Conservation (phyloP, 2,329 filamentous ascomycete species). For the Hypoxylon sp. region DNA sequence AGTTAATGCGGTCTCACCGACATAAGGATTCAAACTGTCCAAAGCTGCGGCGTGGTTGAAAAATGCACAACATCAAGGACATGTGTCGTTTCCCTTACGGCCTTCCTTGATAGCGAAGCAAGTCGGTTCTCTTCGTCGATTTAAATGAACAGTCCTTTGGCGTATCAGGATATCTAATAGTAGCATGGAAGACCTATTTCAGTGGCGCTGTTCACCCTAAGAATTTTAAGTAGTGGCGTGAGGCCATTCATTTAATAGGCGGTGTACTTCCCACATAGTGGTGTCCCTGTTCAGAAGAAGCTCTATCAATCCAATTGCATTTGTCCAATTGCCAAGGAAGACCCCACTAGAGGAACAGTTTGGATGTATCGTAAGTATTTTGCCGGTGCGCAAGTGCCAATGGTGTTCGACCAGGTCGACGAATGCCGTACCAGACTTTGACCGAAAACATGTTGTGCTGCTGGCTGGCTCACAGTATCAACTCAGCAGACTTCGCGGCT, state of each 20-base stretch:
- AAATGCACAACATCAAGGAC: slow-evolving; percentile 35
- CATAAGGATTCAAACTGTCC: slow-evolving; percentile 18
- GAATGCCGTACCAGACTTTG: slow-evolving; percentile 41
- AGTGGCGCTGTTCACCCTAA: slow-evolving; percentile 41
- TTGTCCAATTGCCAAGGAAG: slow-evolving; percentile 33
- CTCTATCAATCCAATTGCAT: slow-evolving; percentile 30
- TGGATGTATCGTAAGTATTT: slow-evolving; percentile 30
- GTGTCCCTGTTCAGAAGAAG: slow-evolving; percentile 23
- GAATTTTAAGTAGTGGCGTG: slow-evolving; percentile 36
- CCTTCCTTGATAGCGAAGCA: slow-evolving; percentile 11
- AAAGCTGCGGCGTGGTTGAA: slow-evolving; percentile 29
- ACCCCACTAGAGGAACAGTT: slow-evolving; percentile 30
- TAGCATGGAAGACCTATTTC: slow-evolving; percentile 17
- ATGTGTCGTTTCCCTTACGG: slow-evolving; percentile 35
- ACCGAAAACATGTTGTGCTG: slow-evolving; percentile 44
- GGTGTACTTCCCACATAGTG: slow-evolving; percentile 33
- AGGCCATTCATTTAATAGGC: slow-evolving; percentile 34
- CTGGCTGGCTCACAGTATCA: slow-evolving; percentile 35
- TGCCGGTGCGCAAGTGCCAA: slow-evolving; percentile 26
- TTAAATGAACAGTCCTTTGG: slow-evolving; percentile 9
- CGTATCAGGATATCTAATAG: slow-evolving; percentile 27
- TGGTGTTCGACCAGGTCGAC: slow-evolving; percentile 26
- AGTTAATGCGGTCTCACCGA: slow-evolving; percentile 23
- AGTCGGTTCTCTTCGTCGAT: background rate
- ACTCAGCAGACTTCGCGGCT: slow-evolving; percentile 14